Base-by-base conservation (phyloP, 148 eudicot species). In the Cornus florida region DNA sequence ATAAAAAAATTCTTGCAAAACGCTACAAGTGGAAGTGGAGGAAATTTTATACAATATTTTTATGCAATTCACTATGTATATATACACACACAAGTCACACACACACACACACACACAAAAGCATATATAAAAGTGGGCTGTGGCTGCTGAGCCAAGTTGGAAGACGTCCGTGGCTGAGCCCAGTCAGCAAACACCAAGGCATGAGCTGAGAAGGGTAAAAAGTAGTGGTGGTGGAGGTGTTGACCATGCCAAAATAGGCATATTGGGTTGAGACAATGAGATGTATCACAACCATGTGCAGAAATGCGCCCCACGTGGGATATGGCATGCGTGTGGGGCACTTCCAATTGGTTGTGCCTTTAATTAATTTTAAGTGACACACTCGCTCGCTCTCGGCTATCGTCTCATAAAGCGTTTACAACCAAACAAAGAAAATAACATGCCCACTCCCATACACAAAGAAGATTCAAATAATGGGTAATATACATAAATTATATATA, bases 401-500 rank as follows among this genome's bases (percentile, higher is more conserved):
- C 28, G 1, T 28, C 28, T 35, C 38, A 1, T 10, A 66, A 43
- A 48, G 62, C 11, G 32, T 33, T 59, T 14, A 62, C 16, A 24
- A 38, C 4, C 19, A 62, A 71, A 48, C 17, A 43, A 43, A 43
- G 48, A 9, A 31, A 78, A 71, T 57, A 19, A 39, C 70, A 78
- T 71, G 39, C 3, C 22, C 60, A 70, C 66, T 75, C 79, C 83
- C 75, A 70, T 81, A 75, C 71, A 75, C 83, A 71, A 75, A 75
- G 78, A 33, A 75, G 17, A 62, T 73, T 24, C 38, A 43, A 66
- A 43, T 48, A 67, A 38, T 62, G 46, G 23, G 4, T 20, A 43
- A 3, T n/a, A 43, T 0, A 41, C 10, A 13, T 66, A 60, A 22
- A 41, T 66, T 19, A n/a, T 59, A 57, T 6, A 59, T 22, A 9